Evolutionary conservation across 2,329 filamentous ascomycete species (phyloP), one percentile per base, ranked within the genome.

Genomic region (Chaetomiaceae sp.): DNA sequence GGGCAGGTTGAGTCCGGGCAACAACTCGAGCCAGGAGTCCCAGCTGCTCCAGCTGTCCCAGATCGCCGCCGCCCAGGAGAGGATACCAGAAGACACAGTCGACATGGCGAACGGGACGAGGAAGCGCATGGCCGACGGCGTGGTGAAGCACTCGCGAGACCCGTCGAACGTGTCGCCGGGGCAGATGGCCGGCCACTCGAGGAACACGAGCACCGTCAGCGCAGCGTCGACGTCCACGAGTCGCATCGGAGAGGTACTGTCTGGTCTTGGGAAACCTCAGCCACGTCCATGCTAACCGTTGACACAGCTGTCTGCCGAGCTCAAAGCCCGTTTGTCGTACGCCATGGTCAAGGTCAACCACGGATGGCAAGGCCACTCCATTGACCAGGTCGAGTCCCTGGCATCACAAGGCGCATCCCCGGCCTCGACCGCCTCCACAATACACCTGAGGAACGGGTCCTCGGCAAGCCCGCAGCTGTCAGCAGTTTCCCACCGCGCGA

Each of bases 311-410:
- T 90, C 89, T 37, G 82, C 85, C 51, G 88, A 92, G 66, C 79
- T 97, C 48, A 87, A 86, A 66, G 85, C 90, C 47, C 87, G 90
- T 63, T 79, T 97, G 25, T 89, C 90, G 6, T 96, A 96, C 69
- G 92, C 92, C 59, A 94, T 95, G 81, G 81, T 95, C 66, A 96
- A 96, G 70, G 88, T 96, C 37, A 89, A 90, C 67, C 85, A 95
- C 66, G 90, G 89, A 54, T 94, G 91, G 87, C 88, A 95, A 70
- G 80, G 85, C 46, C 84, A 87, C 59, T 84, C 83, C 17, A 82
- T 94, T 54, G 84, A 87, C 51, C 88, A 92, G 69, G 81, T 92
- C 27, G 89, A 92, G 70, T 82, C 81, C 43, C 72, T 89, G 37
- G 82, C 88, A 9, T 89, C 88, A 1, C 83, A 87, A 50, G 79